phyloP scores from a whole-genome alignment of 805 yeast genomes.

The Clavispora asparagi region DNA sequence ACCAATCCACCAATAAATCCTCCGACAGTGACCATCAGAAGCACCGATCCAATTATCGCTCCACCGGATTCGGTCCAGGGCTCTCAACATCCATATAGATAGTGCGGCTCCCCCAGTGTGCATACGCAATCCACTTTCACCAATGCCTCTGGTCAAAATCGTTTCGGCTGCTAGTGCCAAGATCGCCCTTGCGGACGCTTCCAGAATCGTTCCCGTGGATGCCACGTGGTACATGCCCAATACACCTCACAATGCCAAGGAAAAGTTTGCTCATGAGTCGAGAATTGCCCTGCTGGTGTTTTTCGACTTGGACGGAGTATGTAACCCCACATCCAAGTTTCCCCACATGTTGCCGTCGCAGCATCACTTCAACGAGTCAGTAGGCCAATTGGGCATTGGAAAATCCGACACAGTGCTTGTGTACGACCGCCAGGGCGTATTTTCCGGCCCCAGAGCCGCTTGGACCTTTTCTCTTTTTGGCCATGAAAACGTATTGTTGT shows the following conservation, averaged over 20 bases:
- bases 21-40: too few species aligned
- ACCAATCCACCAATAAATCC: too few species aligned
- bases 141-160: constrained; percentile 2
- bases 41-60: too few species aligned
- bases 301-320: constrained; percentile 14
- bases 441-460: constrained; percentile 85
- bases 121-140: neutral
- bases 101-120: neutral
- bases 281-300: constrained; percentile 37
- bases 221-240: constrained; percentile 93
- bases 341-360: constrained; percentile 89
- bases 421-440: constrained; percentile 81
- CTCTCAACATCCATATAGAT: neutral
- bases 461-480: constrained; percentile 86
- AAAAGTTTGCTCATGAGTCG: constrained; percentile 48
- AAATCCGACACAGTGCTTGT: constrained; percentile 61
- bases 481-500: constrained; percentile 60
- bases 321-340: constrained; percentile 47
- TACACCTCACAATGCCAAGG: constrained; percentile 50
- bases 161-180: constrained; percentile 4
- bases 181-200: constrained; percentile 8
- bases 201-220: constrained; percentile 57
- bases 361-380: constrained; percentile 48
- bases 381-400: constrained; percentile 52
- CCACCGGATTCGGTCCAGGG: neutral